A percentile compares a stretch with the other conserved stretches of the same genome.
These are phyloP conservation scores for Allodekkera sacchari DNA, from an alignment of 805 yeast genomes.

Conservation along the genomic window DNA sequence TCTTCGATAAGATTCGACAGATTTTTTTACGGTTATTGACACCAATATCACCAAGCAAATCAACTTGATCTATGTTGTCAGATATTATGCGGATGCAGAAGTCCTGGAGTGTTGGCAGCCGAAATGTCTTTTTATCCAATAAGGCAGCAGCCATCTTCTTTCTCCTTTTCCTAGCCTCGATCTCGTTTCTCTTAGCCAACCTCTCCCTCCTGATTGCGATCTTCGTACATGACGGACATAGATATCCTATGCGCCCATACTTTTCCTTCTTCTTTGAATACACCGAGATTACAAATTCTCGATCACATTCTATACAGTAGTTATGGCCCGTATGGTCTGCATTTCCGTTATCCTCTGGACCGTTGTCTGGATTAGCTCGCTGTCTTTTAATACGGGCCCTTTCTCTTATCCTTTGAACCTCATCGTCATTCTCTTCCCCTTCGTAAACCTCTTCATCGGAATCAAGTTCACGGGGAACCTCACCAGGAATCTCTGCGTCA, in stretches of 20 bases:
- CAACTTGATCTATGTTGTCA: constrained; percentile 62
- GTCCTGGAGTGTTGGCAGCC: constrained; percentile 71
- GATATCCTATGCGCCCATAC: constrained; percentile 48
- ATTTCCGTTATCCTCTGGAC: constrained; percentile 24
- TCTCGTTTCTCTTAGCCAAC: constrained; percentile 41
- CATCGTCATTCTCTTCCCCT: constrained; percentile 21
- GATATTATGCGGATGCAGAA: constrained; percentile 65
- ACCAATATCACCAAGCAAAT: constrained; percentile 84
- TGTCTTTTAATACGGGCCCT: constrained; percentile 27
- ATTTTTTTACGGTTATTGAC: constrained; percentile 60
- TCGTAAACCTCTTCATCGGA: constrained; percentile 23
- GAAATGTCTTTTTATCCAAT: constrained; percentile 58
- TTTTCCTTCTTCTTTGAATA: constrained; percentile 45
- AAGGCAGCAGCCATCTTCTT: constrained; percentile 80
- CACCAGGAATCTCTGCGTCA: constrained; percentile 9
- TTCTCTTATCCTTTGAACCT: constrained; percentile 11
- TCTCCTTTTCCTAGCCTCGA: constrained; percentile 62
- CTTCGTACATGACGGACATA: constrained; percentile 56
- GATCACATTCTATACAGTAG: constrained; percentile 54
- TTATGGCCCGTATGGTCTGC: constrained; percentile 18
- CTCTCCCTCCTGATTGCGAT: constrained; percentile 33
- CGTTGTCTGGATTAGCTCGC: constrained; percentile 26
- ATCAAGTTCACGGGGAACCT: constrained; percentile 4
- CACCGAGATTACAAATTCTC: constrained; percentile 53
- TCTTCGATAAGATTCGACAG: constrained; percentile 68